A percentile compares a stretch with the other conserved stretches of the same genome.
phyloP scores from a whole-genome alignment of 2,329 filamentous ascomycete species.

The Cytospora paraplurivora region DNA sequence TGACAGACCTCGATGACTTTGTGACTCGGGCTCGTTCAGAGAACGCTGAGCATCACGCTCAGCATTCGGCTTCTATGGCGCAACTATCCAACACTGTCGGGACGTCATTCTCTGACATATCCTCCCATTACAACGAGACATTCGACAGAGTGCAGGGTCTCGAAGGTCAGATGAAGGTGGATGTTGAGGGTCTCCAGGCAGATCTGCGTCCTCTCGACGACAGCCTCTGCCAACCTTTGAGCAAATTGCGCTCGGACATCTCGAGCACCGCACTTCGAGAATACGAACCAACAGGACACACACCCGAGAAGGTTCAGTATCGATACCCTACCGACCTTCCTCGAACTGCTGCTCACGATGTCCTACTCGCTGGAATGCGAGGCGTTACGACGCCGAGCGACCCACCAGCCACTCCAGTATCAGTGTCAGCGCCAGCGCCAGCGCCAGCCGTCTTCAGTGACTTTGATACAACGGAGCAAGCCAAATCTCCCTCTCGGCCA shows the following conservation, averaged over 20 bases:
- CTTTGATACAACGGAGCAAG: constrained; percentile 30
- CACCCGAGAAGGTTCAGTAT: constrained; percentile 80
- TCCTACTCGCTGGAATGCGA: constrained; percentile 47
- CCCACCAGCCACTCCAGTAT: constrained; percentile 37
- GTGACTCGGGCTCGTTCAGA: constrained; percentile 79
- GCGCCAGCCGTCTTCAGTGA: constrained; percentile 34
- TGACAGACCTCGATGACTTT: constrained; percentile 88
- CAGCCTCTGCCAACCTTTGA: constrained; percentile 68
- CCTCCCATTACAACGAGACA: constrained; percentile 68
- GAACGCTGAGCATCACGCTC: constrained; percentile 75
- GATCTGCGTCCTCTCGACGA: constrained; percentile 62
- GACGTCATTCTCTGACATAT: constrained; percentile 71
- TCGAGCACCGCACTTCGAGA: constrained; percentile 67
- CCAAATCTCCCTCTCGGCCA: constrained; percentile 30
- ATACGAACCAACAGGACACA: constrained; percentile 82
- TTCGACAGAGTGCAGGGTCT: constrained; percentile 69
- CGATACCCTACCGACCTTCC: constrained; percentile 79
- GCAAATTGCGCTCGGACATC: constrained; percentile 71
- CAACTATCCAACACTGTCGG: constrained; percentile 69
- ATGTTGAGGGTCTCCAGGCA: constrained; percentile 59
- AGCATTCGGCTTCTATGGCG: constrained; percentile 67
- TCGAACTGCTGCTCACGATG: constrained; percentile 60
- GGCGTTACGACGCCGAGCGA: constrained; percentile 33
- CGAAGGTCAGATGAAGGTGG: constrained; percentile 66
- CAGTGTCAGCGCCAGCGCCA: constrained; percentile 35